Base-by-base conservation (phyloP, 2,329 filamentous ascomycete species). In the Dactylellina leptospora region DNA sequence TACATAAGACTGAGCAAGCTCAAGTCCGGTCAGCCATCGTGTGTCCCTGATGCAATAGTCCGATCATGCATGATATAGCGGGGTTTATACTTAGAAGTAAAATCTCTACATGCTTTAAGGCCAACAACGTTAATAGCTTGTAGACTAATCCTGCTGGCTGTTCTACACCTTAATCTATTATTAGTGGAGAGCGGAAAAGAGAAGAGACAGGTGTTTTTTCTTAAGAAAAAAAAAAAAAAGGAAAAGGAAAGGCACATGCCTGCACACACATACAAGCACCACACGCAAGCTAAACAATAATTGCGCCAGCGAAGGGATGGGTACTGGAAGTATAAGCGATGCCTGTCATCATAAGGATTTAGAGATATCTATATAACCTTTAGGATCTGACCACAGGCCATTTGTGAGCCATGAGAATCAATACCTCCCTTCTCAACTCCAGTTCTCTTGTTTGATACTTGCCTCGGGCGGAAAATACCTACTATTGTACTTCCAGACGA, bases 131-230 rank as follows among this genome's bases (percentile, higher is more conserved):
- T 4, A 16, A 53, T 28, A 56, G 56, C 18, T 28, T 54, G 22
- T 51, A 51, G 42, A 48, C 44, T 59, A 71, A 62, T 62, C 42
- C 58, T 61, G 50, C 48, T 58, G 11, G 20, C 9, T 22, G 3
- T 45, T 45, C 53, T 59, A 71, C 63, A 63, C 58, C 42, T 58
- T 58, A 62, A 58, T 58, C 42, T 58, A 47, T 47, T 71, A 63
- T 71, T 63, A 71, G 54, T 62, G 66, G 58, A 58, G 51, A 62
- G 66, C 51, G 66, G 64, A 53, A 56, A 56, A 44, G 51, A 55
- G 45, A 45, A 47, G 13, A 62, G 53, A 40, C 47, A 51, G 56
- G 64, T n/a, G n/a, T n/a, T n/a, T n/a, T n/a, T n/a, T n/a, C n/a
- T n/a, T n/a, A n/a, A n/a, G n/a, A n/a, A n/a, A n/a, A n/a, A n/a